These are phyloP conservation scores for Magnusiomyces fungicola DNA, from an alignment of 1,139 yeast species.

Conservation along the genomic window DNA sequence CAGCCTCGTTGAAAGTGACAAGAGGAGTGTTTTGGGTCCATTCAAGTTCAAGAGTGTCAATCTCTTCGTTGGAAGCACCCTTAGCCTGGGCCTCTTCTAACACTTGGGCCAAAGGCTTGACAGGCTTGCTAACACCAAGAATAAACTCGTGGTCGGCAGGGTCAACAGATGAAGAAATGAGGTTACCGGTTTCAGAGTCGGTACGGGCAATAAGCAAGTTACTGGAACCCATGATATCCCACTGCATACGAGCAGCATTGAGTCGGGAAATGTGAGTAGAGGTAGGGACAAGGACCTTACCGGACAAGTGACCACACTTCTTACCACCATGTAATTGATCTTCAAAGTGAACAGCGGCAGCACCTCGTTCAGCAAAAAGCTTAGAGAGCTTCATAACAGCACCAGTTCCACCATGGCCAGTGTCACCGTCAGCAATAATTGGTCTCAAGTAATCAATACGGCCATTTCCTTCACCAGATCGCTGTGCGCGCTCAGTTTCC, in stretches of 20 bases:
- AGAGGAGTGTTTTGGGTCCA: conserved; percentile 42
- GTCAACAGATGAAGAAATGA: conserved; percentile 49
- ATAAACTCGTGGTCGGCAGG: conserved; percentile 50
- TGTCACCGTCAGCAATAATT: conserved; percentile 60
- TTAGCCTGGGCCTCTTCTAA: conserved; percentile 39
- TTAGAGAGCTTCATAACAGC: conserved; percentile 59
- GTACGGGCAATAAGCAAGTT: conserved; percentile 55
- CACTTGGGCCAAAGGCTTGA: conserved; percentile 42
- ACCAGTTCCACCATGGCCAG: conserved; percentile 63
- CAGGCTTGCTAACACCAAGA: conserved; percentile 39
- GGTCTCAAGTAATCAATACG: conserved; percentile 50
- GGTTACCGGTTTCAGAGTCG: conserved; percentile 51
- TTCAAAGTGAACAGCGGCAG: conserved; percentile 57
- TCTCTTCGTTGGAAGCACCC: conserved; percentile 33
- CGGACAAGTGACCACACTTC: conserved; percentile 58
- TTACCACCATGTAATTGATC: conserved; percentile 62
- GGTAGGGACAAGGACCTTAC: conserved; percentile 57
- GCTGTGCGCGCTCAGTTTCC: conserved; percentile 26
- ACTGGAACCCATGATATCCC: conserved; percentile 58
- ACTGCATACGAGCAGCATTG: conserved; percentile 53
- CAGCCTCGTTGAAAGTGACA: conserved; percentile 47
- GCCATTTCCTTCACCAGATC: conserved; percentile 26
- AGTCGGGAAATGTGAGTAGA: conserved; percentile 50
- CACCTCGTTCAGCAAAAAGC: conserved; percentile 57
- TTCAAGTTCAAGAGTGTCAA: conserved; percentile 37